A percentile compares a stretch with the other conserved stretches of the same genome.
These are phyloP conservation scores for Saturnispora silvae DNA, from an alignment of 805 yeast species.

Conservation along the genomic window DNA sequence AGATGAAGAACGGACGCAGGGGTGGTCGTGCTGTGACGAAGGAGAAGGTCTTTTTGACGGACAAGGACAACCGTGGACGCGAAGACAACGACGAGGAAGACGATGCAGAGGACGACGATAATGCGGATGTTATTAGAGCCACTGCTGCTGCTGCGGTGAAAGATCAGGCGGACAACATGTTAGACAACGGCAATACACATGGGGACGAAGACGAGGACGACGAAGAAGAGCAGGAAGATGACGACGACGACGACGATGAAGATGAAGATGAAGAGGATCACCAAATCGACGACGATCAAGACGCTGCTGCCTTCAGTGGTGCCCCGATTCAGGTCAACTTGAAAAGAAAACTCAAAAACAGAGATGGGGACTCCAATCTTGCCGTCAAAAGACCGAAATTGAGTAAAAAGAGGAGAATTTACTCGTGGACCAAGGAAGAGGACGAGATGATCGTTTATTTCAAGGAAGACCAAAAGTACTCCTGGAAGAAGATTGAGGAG, in stretches of 20 bases:
- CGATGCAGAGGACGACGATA: slow-evolving; percentile 1
- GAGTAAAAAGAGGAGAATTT: slow-evolving; percentile 4
- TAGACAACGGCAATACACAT: not conserved
- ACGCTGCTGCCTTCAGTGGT: slow-evolving; percentile 5
- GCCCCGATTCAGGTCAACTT: slow-evolving; percentile 5
- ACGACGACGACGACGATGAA: slow-evolving; percentile 4
- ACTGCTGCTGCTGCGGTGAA: slow-evolving; percentile 5
- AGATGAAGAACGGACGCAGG: slow-evolving; percentile 13
- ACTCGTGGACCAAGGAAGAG: slow-evolving; percentile 28
- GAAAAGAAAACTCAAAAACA: slow-evolving; percentile 1
- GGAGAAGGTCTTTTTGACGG: not conserved
- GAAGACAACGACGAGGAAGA: slow-evolving; percentile 1
- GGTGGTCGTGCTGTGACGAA: slow-evolving; percentile 5
- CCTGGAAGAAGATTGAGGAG: slow-evolving; percentile 31
- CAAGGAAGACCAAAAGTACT: slow-evolving; percentile 27
- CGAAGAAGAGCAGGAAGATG: slow-evolving; percentile 2
- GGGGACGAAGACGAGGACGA: not conserved
- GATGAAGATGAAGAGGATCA: slow-evolving; percentile 3
- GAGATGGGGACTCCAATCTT: not conserved
- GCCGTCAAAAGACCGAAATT: slow-evolving; percentile 1
- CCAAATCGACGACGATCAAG: not conserved
- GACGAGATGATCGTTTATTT: slow-evolving; percentile 28
- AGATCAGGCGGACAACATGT: not conserved
- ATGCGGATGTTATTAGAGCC: not conserved
- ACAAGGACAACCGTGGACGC: not conserved